Evolutionary conservation across 1,139 yeast genomes (phyloP).

Genomic region (Yamadazyma taylorii): DNA sequence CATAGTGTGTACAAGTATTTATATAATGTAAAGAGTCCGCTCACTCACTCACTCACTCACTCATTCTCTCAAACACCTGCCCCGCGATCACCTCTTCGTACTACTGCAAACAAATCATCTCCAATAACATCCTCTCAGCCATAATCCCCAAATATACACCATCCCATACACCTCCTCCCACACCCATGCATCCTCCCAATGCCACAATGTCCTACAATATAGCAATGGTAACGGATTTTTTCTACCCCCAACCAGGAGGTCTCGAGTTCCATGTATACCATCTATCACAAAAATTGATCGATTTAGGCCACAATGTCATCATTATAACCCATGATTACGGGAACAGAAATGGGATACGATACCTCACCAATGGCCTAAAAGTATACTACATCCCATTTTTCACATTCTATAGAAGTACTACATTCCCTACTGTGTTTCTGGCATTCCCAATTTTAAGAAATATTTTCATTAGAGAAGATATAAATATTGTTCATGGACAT

Average conservation of each 20-base stretch:
- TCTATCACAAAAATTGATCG: slow-evolving; percentile 69
- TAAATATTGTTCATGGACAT: slow-evolving; percentile 93
- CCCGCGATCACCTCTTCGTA: too few relatives aligned
- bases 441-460: slow-evolving; percentile 84
- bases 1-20: neutral
- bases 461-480: slow-evolving; percentile 79
- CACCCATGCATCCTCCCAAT: too few relatives aligned
- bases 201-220: slow-evolving; percentile 36
- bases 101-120: too few relatives aligned
- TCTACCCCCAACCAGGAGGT: slow-evolving; percentile 98
- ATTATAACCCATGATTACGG: slow-evolving; percentile 89
- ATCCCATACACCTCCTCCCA: too few relatives aligned
- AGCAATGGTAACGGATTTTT: slow-evolving; percentile 94
- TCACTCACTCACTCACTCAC: too few relatives aligned
- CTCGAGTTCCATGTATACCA: slow-evolving; percentile 95
- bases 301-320: slow-evolving; percentile 87
- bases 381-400: slow-evolving; percentile 88
- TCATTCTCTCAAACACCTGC: too few relatives aligned
- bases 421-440: slow-evolving; percentile 87
- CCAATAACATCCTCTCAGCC: too few relatives aligned
- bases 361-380: slow-evolving; percentile 84
- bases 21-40: neutral
- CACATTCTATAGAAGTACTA: slow-evolving; percentile 76
- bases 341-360: slow-evolving; percentile 76
- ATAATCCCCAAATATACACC: too few relatives aligned